Evolutionary conservation across 768 basidiomycete genomes (phyloP).

Genomic region (Trametes gibbosa): DNA sequence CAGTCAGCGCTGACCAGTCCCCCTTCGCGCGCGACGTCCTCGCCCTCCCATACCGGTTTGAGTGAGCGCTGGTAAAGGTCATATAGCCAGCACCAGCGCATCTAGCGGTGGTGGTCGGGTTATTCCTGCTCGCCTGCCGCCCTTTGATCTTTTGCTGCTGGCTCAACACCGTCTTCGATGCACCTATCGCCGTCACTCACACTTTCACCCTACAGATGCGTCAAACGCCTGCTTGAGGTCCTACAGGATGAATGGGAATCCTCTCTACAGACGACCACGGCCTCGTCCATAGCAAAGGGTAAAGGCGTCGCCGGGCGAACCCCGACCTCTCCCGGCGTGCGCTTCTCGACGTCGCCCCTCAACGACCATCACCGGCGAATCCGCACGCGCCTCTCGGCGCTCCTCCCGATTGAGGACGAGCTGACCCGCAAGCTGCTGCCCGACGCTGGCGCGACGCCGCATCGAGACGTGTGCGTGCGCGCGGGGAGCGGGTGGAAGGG

Average conservation of each 20-base stretch:
- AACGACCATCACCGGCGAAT: conserved; percentile 36
- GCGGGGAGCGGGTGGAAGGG: conserved; percentile 61
- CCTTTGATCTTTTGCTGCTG: too few relatives aligned
- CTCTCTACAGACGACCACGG: conserved; percentile 22
- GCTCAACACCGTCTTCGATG: too few relatives aligned
- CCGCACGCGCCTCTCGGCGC: conserved; percentile 45
- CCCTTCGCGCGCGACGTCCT: neutral
- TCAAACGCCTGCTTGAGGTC: conserved; percentile 55
- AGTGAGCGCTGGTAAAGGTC: too few relatives aligned
- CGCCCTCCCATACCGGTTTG: neutral
- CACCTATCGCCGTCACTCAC: too few relatives aligned
- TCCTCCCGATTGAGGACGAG: conserved; percentile 54
- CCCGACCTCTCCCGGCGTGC: conserved; percentile 28
- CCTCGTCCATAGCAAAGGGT: conserved; percentile 26
- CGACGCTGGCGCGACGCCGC: conserved; percentile 23
- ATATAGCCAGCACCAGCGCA: too few relatives aligned
- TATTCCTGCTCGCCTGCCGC: too few relatives aligned
- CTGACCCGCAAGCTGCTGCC: conserved; percentile 51
- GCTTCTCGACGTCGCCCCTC: conserved; percentile 30
- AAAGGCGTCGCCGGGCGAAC: conserved; percentile 26
- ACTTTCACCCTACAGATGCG: conserved; percentile 39
- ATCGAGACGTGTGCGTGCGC: conserved; percentile 39
- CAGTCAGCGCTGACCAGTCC: conserved; percentile 6
- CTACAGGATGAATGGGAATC: conserved; percentile 47
- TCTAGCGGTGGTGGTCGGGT: too few relatives aligned